phyloP scores from a whole-genome alignment of 2,329 filamentous ascomycete species.

The Claviceps spartinae region DNA sequence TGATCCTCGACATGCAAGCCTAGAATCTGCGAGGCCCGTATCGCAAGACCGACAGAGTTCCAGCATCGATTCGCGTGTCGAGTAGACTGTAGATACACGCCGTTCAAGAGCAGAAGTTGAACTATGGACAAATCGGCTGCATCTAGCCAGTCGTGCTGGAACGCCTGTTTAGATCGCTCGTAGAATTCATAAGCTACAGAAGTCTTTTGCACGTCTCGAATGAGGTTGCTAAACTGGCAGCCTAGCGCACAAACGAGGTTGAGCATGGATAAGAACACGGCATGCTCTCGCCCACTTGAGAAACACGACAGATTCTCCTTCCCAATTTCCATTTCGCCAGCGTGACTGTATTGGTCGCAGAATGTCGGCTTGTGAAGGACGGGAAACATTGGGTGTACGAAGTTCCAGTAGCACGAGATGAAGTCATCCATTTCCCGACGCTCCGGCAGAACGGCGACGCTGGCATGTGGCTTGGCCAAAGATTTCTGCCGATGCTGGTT shows the following conservation, averaged over 20 bases:
- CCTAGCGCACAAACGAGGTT: conserved; percentile 1
- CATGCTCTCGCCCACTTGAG: background rate
- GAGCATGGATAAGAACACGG: conserved; percentile 2
- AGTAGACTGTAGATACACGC: conserved; percentile 2
- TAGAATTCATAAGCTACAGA: conserved; percentile 2
- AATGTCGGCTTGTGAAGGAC: conserved; percentile 2
- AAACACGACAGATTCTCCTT: background rate
- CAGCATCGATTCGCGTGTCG: conserved; percentile 3
- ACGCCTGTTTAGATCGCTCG: background rate
- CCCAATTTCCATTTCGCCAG: background rate
- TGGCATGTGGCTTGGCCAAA: background rate
- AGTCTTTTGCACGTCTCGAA: conserved; percentile 1
- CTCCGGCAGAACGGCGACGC: background rate
- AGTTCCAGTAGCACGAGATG: conserved; percentile 4
- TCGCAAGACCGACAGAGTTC: conserved; percentile 3
- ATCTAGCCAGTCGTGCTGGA: conserved; percentile 2
- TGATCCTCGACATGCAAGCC: background rate
- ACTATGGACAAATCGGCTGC: conserved; percentile 1
- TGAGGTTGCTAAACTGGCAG: conserved; percentile 2
- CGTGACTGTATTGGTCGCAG: background rate
- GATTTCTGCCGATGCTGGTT: background rate
- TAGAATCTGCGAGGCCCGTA: conserved; percentile 2
- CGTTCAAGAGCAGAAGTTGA: conserved; percentile 1
- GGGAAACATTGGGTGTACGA: conserved; percentile 2
- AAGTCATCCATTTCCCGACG: background rate